Evolutionary conservation across 2,329 filamentous ascomycete genomes (phyloP).

Genomic region (Aureobasidium uvarum): DNA sequence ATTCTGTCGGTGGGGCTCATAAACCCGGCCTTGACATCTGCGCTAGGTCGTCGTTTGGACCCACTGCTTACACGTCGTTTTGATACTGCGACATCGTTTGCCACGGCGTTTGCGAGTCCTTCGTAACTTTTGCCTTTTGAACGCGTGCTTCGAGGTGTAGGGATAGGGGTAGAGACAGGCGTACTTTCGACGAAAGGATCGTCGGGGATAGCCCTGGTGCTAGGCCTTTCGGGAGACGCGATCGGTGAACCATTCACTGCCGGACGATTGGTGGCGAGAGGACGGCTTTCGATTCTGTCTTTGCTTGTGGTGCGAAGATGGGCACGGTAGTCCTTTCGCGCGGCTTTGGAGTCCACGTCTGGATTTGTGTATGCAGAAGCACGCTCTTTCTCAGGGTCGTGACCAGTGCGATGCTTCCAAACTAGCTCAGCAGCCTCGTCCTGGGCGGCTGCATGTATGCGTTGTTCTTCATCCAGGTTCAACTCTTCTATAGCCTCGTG

Average conservation of each 20-base stretch:
- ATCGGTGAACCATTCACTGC: not conserved
- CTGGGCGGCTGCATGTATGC: slow-evolving; percentile 67
- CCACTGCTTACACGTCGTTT: slow-evolving; percentile 60
- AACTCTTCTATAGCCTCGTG: slow-evolving; percentile 72
- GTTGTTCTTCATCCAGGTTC: slow-evolving; percentile 62
- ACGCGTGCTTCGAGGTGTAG: slow-evolving; percentile 1
- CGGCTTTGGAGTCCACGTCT: slow-evolving; percentile 36
- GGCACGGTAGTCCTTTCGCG: slow-evolving; percentile 57
- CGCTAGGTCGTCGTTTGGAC: slow-evolving; percentile 63
- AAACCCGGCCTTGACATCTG: slow-evolving; percentile 64
- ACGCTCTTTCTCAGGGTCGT: slow-evolving; percentile 60
- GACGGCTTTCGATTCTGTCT: slow-evolving; percentile 5
- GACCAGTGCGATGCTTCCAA: slow-evolving; percentile 70
- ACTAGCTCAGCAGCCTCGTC: slow-evolving; percentile 77
- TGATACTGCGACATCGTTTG: slow-evolving; percentile 37
- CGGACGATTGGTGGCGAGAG: slow-evolving; percentile 26
- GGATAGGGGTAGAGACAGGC: not conserved
- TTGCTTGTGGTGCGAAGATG: slow-evolving; percentile 56
- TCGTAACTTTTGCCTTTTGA: slow-evolving; percentile 39
- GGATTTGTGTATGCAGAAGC: slow-evolving; percentile 42
- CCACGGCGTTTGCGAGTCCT: slow-evolving; percentile 38
- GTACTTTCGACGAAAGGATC: slow-evolving; percentile 9
- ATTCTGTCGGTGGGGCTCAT: slow-evolving; percentile 72
- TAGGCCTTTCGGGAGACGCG: not conserved
- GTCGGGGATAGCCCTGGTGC: not conserved